These are phyloP conservation scores for Copromyces sp. DNA, from an alignment of 495 filamentous ascomycete genomes.

Conservation along the genomic window DNA sequence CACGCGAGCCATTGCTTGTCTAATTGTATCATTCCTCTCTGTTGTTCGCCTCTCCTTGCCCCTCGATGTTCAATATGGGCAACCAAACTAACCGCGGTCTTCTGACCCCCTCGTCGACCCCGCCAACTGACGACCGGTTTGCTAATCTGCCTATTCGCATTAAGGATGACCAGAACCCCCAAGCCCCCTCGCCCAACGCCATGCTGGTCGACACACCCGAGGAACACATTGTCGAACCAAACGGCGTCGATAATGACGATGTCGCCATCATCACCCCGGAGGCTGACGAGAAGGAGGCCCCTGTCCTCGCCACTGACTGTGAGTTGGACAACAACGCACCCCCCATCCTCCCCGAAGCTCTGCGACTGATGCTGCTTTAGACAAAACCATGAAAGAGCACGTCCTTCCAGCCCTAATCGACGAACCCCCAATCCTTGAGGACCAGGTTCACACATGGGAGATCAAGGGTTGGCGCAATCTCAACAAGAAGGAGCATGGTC, in stretches of 20 bases:
- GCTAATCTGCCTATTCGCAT: conserved; percentile 19
- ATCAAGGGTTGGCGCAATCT: conserved; percentile 71
- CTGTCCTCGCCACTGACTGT: conserved; percentile 58
- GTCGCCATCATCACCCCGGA: conserved; percentile 73
- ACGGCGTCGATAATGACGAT: conserved; percentile 67
- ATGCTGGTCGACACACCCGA: conserved; percentile 67
- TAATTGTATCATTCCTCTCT: not conserved
- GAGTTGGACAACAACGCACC: conserved; percentile 24
- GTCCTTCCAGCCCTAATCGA: conserved; percentile 54
- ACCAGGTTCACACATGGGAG: conserved; percentile 70
- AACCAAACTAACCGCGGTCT: not conserved
- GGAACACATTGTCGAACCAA: conserved; percentile 48
- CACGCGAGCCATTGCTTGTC: not conserved
- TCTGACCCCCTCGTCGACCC: conserved; percentile 4
- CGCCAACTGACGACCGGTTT: conserved; percentile 9
- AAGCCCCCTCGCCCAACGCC: conserved; percentile 37
- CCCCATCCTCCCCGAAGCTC: not conserved
- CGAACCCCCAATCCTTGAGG: conserved; percentile 64
- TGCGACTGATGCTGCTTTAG: conserved; percentile 37
- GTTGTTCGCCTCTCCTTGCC: not conserved
- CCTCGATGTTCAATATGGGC: not conserved
- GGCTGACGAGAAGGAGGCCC: conserved; percentile 30
- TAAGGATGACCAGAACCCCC: conserved; percentile 29
- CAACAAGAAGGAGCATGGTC: conserved; percentile 72
- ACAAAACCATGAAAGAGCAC: conserved; percentile 71